Conservation (phyloP, 129 eudicot genomes). For the Heracleum sosnowskyi region DNA sequence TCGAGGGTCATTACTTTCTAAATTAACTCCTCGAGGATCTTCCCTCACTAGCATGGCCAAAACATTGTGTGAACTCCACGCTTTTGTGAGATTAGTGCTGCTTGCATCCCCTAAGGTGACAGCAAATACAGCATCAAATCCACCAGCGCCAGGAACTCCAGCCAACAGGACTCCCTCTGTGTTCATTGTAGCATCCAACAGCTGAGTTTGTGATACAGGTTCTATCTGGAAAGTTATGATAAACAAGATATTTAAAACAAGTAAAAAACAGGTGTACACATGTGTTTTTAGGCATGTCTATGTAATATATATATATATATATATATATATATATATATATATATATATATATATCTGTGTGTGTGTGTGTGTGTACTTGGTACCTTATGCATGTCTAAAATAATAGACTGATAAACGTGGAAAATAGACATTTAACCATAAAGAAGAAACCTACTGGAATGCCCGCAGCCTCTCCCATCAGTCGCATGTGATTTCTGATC, state of each 20-base stretch:
- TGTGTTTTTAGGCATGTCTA: not conserved
- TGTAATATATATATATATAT: not conserved
- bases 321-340: too few relatives aligned
- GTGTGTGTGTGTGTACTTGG: too few relatives aligned
- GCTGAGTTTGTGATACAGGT: slow-evolving; percentile 85
- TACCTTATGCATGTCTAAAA: not conserved
- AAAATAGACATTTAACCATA: slow-evolving; percentile 5
- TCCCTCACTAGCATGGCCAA: slow-evolving; percentile 87
- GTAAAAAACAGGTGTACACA: not conserved
- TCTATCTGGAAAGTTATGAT: slow-evolving; percentile 60
- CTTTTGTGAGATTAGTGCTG: slow-evolving; percentile 34
- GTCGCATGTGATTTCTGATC: slow-evolving; percentile 73
- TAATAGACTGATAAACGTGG: not conserved
- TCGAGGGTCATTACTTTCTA: slow-evolving; percentile 75
- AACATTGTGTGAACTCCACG: slow-evolving; percentile 77
- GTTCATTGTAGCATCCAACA: slow-evolving; percentile 82
- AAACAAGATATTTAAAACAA: slow-evolving; percentile 6
- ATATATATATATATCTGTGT: too few relatives aligned
- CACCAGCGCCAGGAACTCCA: slow-evolving; percentile 99
- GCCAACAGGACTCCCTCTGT: slow-evolving; percentile 87
- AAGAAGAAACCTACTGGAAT: slow-evolving; percentile 54
- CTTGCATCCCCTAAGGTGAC: slow-evolving; percentile 70
- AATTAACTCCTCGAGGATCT: slow-evolving; percentile 79
- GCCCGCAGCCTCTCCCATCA: slow-evolving; percentile 94
- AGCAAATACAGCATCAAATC: slow-evolving; percentile 92